Percentiles rank a stretch among this genome's conserved stretches.
phyloP scores from a whole-genome alignment of 345 rosid species.

The Lagerstroemia speciosa region DNA sequence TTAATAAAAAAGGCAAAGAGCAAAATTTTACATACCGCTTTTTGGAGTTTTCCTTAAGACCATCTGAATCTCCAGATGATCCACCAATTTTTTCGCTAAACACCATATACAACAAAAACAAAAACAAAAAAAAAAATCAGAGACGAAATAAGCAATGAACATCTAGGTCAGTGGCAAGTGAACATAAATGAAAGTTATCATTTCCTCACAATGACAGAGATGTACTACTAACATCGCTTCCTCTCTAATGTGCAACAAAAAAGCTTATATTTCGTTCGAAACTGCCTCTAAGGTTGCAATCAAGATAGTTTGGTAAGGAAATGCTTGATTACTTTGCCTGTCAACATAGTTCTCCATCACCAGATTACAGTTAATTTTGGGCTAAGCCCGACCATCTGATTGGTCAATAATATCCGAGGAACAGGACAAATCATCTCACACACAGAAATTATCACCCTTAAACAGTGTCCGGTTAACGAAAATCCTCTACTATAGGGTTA shows the following conservation, averaged over 20 bases:
- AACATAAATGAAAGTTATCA: too few relatives aligned
- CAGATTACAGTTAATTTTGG: not conserved
- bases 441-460: not conserved
- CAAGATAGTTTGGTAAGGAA: not conserved
- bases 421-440: not conserved
- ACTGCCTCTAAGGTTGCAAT: not conserved
- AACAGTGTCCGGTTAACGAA: not conserved
- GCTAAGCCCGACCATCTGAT: not conserved
- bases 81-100: conserved; percentile 44
- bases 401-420: not conserved
- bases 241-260: too few relatives aligned
- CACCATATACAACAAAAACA: conserved; percentile 17
- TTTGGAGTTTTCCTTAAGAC: conserved; percentile 25
- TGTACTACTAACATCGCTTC: too few relatives aligned
- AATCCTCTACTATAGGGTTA: not conserved
- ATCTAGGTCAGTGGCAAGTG: conserved; percentile 2
- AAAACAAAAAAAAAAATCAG: conserved; percentile 31
- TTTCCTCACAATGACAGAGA: too few relatives aligned
- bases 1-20: not conserved
- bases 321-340: too few relatives aligned
- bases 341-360: too few relatives aligned
- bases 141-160: not conserved
- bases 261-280: too few relatives aligned
- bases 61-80: conserved; percentile 29
- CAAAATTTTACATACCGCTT: conserved; percentile 22